These are phyloP conservation scores for Thalassiosira ordinaria DNA, from an alignment of 352 stramenopile genomes.

Conservation along the genomic window DNA sequence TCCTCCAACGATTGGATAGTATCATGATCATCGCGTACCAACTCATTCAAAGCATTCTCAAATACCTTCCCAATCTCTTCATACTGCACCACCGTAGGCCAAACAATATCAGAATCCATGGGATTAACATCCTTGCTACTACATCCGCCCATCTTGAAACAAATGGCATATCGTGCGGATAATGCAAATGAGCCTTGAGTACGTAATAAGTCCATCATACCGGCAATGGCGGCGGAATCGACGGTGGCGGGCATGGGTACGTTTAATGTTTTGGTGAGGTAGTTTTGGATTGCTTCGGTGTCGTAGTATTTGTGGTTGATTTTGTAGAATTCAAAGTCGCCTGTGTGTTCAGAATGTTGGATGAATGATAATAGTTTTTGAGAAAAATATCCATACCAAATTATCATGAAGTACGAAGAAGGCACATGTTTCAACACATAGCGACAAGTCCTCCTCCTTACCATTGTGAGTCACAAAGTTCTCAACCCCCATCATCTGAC, in stretches of 20 bases:
- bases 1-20: constrained; percentile 22
- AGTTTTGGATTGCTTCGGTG: constrained; percentile 70
- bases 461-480: constrained; percentile 83
- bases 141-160: constrained; percentile 36
- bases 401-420: too few species aligned
- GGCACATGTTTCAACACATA: too few species aligned
- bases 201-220: constrained; percentile 73
- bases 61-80: constrained; percentile 66
- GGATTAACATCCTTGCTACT: constrained; percentile 40
- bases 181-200: constrained; percentile 76
- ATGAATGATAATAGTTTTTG: too few species aligned
- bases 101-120: constrained; percentile 21
- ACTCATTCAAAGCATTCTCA: constrained; percentile 59
- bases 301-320: constrained; percentile 73
- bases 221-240: constrained; percentile 75
- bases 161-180: constrained; percentile 67
- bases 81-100: constrained; percentile 62
- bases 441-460: not conserved
- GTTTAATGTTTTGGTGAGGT: constrained; percentile 57
- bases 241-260: constrained; percentile 60
- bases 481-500: constrained; percentile 47
- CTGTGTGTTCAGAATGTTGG: too few species aligned
- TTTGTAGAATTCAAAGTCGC: constrained; percentile 83
- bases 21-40: constrained; percentile 11
- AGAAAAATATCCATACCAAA: too few species aligned